phyloP scores from a whole-genome alignment of 1,139 yeast species.

The Geotrichum aggregatum region DNA sequence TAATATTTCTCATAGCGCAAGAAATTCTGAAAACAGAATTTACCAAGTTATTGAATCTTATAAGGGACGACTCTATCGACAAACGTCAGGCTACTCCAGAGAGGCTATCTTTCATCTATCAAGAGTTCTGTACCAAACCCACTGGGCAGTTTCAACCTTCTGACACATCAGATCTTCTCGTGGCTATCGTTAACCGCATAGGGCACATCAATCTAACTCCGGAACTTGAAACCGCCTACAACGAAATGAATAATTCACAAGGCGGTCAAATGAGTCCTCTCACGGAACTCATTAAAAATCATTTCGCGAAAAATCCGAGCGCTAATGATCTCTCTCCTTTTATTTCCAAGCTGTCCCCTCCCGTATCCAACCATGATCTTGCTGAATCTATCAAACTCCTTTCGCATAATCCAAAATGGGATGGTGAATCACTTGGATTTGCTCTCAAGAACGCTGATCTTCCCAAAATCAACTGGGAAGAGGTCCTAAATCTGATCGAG shows the following conservation, averaged over 20 bases:
- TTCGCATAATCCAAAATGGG: slow-evolving; percentile 19
- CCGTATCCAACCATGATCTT: slow-evolving; percentile 14
- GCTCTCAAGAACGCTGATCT: slow-evolving; percentile 14
- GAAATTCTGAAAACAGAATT: slow-evolving; percentile 7
- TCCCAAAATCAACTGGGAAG: slow-evolving; percentile 17
- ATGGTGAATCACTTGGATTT: slow-evolving; percentile 17
- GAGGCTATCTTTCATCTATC: slow-evolving; percentile 1
- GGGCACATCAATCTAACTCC: slow-evolving; percentile 4
- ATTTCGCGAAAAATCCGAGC: slow-evolving; percentile 6
- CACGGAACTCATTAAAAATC: slow-evolving; percentile 6
- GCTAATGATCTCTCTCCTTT: slow-evolving; percentile 3
- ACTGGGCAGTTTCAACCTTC: neutral
- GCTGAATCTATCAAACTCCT: slow-evolving; percentile 20
- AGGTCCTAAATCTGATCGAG: slow-evolving; percentile 11
- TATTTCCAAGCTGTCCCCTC: slow-evolving; percentile 13
- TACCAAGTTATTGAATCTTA: neutral
- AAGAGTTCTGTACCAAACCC: slow-evolving; percentile 1
- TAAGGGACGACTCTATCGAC: neutral
- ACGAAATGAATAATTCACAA: neutral
- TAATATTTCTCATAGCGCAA: slow-evolving; percentile 2
- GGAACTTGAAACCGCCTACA: slow-evolving; percentile 12
- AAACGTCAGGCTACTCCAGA: neutral
- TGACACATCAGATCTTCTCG: neutral
- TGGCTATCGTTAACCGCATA: slow-evolving; percentile 13
- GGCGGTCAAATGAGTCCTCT: slow-evolving; percentile 14